Conservation (phyloP, 1,139 yeast species). For the Geotrichum klebahnii region DNA sequence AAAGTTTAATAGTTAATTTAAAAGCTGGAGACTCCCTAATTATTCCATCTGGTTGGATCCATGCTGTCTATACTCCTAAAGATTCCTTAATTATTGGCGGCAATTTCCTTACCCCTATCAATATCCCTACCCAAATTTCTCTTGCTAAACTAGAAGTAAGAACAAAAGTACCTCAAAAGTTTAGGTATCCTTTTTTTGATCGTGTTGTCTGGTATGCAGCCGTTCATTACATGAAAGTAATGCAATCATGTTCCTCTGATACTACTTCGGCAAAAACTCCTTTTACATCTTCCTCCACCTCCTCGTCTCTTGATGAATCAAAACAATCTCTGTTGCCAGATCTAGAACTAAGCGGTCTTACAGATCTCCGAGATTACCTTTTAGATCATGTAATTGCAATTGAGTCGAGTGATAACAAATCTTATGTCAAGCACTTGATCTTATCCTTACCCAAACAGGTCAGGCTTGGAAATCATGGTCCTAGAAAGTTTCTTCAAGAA, state of each 20-base stretch:
- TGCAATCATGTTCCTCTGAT: not conserved
- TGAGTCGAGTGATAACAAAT: conserved; percentile 3
- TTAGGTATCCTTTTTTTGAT: conserved; percentile 73
- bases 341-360: conserved; percentile 13
- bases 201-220: conserved; percentile 63
- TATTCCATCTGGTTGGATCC: conserved; percentile 93
- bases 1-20: conserved; percentile 59
- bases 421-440: conserved; percentile 12
- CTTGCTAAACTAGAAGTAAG: conserved; percentile 58
- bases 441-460: conserved; percentile 14
- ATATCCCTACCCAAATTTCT: conserved; percentile 58
- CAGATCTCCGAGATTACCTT: conserved; percentile 13
- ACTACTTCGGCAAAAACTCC: too few species aligned
- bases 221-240: conserved; percentile 7
- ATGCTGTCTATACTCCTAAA: conserved; percentile 76
- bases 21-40: conserved; percentile 69
- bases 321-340: conserved; percentile 3
- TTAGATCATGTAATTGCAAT: conserved; percentile 10
- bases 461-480: not conserved
- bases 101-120: conserved; percentile 65
- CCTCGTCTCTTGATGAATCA: too few species aligned
- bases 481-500: conserved; percentile 11
- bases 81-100: conserved; percentile 87
- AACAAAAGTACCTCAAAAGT: conserved; percentile 71
- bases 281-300: too few species aligned